Percentiles rank a stretch among this genome's conserved stretches.
phyloP scores from a whole-genome alignment of 179 eudicot genomes.

The Sideroxylon spinosum region DNA sequence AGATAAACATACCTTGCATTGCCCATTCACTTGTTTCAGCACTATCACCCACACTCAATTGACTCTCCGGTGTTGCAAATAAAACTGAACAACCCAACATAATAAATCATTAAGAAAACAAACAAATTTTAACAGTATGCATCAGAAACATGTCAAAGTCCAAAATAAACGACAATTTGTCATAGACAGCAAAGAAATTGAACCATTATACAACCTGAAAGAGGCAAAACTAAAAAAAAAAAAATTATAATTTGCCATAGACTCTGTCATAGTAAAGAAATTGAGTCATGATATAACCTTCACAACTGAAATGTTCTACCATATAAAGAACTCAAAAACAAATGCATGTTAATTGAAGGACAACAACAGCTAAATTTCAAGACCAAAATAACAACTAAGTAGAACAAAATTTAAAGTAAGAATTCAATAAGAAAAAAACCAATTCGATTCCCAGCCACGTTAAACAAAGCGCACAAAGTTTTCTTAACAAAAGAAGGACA shows the following conservation, averaged over 20 bases:
- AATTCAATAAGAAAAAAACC: background rate
- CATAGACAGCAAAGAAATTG: background rate
- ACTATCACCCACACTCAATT: conserved; percentile 48
- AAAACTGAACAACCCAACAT: conserved; percentile 32
- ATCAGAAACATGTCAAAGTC: background rate
- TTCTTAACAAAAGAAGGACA: background rate
- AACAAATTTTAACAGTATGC: background rate
- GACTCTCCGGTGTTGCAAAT: conserved; percentile 61
- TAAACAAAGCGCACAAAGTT: background rate
- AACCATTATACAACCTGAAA: background rate
- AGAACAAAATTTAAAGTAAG: background rate
- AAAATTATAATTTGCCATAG: background rate
- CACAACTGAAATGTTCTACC: background rate
- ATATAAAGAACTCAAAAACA: background rate
- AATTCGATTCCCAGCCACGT: background rate
- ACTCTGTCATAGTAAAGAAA: background rate
- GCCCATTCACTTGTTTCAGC: conserved; percentile 80
- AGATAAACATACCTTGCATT: conserved; percentile 60
- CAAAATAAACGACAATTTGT: background rate
- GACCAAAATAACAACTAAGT: background rate
- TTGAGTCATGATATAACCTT: background rate
- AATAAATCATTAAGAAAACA: background rate
- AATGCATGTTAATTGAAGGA: background rate
- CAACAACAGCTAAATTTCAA: background rate
- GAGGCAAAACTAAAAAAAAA: too few relatives aligned